Conservation (phyloP, 2,329 filamentous ascomycete genomes). For the Cladosporium velox region DNA sequence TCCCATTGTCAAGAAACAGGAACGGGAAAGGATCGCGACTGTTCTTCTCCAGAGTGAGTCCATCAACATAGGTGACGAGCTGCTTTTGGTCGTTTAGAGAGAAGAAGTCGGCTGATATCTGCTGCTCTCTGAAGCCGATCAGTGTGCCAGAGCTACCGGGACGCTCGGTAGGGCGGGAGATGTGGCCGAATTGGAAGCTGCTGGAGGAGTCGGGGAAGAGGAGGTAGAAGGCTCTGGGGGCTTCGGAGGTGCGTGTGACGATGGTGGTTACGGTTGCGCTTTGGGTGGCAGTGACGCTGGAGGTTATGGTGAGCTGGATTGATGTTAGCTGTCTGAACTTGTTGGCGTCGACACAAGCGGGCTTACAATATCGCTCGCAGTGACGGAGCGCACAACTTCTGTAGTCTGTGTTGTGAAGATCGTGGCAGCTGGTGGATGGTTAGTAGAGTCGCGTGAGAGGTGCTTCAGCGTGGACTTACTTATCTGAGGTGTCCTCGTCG, state of each 20-base stretch:
- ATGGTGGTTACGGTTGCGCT: not conserved
- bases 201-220: not conserved
- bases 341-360: not conserved
- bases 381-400: not conserved
- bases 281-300: not conserved
- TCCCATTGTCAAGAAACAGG: not conserved
- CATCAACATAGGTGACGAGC: not conserved
- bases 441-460: not conserved
- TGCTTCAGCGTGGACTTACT: not conserved
- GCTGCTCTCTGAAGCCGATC: not conserved
- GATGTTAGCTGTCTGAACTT: not conserved
- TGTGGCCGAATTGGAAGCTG: not conserved
- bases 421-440: not conserved
- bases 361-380: not conserved
- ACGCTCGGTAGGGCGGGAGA: not conserved
- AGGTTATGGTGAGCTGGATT: not conserved
- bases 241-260: not conserved
- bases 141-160: not conserved
- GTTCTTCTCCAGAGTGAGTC: not conserved
- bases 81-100: not conserved
- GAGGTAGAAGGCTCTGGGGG: conserved; percentile 1
- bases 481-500: not conserved
- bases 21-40: not conserved
- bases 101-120: not conserved
- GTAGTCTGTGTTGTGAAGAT: not conserved